Percentiles rank a stretch among this genome's conserved stretches.
phyloP scores from a whole-genome alignment of 352 stramenopile species.

The Salisapilia sapeloensis region DNA sequence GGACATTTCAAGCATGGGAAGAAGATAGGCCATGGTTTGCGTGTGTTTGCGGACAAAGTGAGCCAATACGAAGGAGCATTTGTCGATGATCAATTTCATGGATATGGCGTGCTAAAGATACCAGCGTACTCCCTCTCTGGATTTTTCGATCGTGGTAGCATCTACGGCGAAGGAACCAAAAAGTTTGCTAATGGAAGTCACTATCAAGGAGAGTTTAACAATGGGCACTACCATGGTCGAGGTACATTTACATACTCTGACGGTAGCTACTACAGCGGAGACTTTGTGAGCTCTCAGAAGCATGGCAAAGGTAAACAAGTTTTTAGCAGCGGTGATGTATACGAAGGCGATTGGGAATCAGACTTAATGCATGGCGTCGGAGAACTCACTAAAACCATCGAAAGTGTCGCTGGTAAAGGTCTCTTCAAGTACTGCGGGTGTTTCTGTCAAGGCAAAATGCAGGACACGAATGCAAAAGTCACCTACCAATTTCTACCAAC shows the following conservation, averaged over 20 bases:
- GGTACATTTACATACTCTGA: slow-evolving; percentile 25
- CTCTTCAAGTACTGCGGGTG: slow-evolving; percentile 24
- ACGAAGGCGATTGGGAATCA: slow-evolving; percentile 33
- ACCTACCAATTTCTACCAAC: slow-evolving; percentile 16
- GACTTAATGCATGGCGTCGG: slow-evolving; percentile 44
- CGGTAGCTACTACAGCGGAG: slow-evolving; percentile 33
- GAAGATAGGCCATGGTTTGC: slow-evolving; percentile 38
- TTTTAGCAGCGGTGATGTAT: slow-evolving; percentile 31
- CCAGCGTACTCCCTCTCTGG: slow-evolving; percentile 37
- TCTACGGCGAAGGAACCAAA: slow-evolving; percentile 32
- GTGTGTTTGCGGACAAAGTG: slow-evolving; percentile 23
- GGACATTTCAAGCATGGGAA: slow-evolving; percentile 34
- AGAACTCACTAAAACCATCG: slow-evolving; percentile 8
- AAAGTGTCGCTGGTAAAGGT: background rate
- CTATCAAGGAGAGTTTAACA: slow-evolving; percentile 44
- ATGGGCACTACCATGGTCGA: slow-evolving; percentile 24
- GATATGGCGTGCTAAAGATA: slow-evolving; percentile 31
- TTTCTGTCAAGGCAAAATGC: slow-evolving; percentile 19
- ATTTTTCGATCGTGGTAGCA: slow-evolving; percentile 24
- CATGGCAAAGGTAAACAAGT: slow-evolving; percentile 26
- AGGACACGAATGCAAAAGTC: slow-evolving; percentile 25
- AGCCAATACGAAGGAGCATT: slow-evolving; percentile 56
- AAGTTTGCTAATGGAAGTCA: slow-evolving; percentile 41
- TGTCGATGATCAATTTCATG: slow-evolving; percentile 33
- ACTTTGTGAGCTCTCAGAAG: slow-evolving; percentile 23